phyloP scores from a whole-genome alignment of 495 filamentous ascomycete genomes.

The Aspergillus coremiiformis region DNA sequence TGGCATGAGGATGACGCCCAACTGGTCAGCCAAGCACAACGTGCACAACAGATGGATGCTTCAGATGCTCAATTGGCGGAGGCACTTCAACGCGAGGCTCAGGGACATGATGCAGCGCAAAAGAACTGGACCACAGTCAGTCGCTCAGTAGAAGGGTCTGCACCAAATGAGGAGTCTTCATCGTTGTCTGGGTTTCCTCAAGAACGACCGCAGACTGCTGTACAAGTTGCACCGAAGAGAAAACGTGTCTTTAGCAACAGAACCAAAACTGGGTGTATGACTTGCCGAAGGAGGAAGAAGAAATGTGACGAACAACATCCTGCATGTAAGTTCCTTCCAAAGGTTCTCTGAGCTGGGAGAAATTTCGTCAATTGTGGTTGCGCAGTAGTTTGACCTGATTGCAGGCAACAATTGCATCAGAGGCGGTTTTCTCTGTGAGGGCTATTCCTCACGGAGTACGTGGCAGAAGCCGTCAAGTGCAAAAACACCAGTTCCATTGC shows the following conservation, averaged over 20 bases:
- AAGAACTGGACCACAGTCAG: slow-evolving; percentile 24
- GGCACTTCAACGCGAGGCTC: slow-evolving; percentile 44
- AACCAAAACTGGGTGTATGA: slow-evolving; percentile 96
- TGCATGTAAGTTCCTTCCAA: slow-evolving; percentile 56
- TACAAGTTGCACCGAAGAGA: slow-evolving; percentile 68
- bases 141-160: slow-evolving; percentile 25
- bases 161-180: slow-evolving; percentile 28
- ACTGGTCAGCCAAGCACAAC: slow-evolving; percentile 35
- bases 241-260: slow-evolving; percentile 92
- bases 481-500: slow-evolving; percentile 65
- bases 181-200: slow-evolving; percentile 32
- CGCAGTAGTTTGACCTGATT: slow-evolving; percentile 1
- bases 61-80: slow-evolving; percentile 45
- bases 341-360: slow-evolving; percentile 3
- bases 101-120: slow-evolving; percentile 30
- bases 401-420: slow-evolving; percentile 87
- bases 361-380: slow-evolving; percentile 4
- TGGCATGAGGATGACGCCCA: slow-evolving; percentile 41
- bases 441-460: slow-evolving; percentile 73
- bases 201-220: slow-evolving; percentile 29
- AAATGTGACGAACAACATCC: slow-evolving; percentile 97
- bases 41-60: slow-evolving; percentile 42
- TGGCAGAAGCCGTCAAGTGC: slow-evolving; percentile 60
- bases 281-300: slow-evolving; percentile 91
- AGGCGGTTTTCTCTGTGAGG: slow-evolving; percentile 87